A percentile compares a stretch with the other conserved stretches of the same genome.
These are phyloP conservation scores for Paraglomus brasilianum DNA, from an alignment of 192 early-diverging fungal species.

Conservation along the genomic window DNA sequence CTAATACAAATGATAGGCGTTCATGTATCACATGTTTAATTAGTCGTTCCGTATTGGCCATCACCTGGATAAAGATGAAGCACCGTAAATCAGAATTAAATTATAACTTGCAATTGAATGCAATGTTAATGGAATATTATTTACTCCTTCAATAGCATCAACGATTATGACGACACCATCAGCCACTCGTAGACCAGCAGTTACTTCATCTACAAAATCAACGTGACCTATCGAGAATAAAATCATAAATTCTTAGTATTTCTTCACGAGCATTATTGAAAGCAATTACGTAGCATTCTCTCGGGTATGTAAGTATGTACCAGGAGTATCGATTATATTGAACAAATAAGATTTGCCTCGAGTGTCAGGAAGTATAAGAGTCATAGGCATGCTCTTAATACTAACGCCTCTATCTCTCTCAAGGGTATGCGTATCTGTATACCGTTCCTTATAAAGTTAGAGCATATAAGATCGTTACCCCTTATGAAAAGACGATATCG, in stretches of 20 bases:
- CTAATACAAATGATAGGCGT: conserved; percentile 74
- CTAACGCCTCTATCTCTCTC: conserved; percentile 87
- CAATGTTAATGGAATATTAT: not conserved
- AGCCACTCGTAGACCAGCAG: conserved; percentile 78
- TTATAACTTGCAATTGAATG: not conserved
- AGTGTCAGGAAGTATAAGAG: conserved; percentile 82
- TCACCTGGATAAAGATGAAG: conserved; percentile 51
- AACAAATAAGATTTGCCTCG: conserved; percentile 85
- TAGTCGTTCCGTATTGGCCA: conserved; percentile 88
- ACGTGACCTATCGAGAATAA: conserved; percentile 66
- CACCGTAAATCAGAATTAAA: not conserved
- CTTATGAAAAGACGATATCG: not conserved
- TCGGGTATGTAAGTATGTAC: conserved; percentile 36
- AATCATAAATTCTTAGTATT: not conserved
- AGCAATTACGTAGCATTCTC: not conserved
- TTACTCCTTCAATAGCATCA: conserved; percentile 92
- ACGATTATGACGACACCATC: conserved; percentile 94
- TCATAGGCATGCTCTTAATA: conserved; percentile 94
- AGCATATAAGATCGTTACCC: not conserved
- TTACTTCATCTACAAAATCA: conserved; percentile 92
- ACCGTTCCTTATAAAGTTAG: conserved; percentile 56
- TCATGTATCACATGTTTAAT: conserved; percentile 82
- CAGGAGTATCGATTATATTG: conserved; percentile 94
- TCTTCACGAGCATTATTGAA: not conserved
- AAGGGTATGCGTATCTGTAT: conserved; percentile 90